Evolutionary conservation across 306 rosid genomes (phyloP), one percentile per base, ranked within the genome.

Genomic region (Urtica urens): DNA sequence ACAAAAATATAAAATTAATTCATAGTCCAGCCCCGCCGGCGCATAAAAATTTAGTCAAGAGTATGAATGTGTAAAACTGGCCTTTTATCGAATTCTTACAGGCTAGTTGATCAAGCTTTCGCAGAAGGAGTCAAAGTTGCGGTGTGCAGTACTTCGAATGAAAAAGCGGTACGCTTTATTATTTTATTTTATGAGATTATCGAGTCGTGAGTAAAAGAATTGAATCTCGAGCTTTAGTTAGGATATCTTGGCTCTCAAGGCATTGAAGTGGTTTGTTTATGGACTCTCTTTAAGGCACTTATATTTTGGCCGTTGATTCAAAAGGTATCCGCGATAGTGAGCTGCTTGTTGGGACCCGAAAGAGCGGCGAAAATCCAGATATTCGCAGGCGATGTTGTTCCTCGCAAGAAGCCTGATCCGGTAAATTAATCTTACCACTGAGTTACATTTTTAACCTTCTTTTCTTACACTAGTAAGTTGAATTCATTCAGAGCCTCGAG

Each of bases 331-430:
- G 95, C 99, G 31, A 90, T 90, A 72, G 99, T 90, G 55, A 74
- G 90, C 20, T 79, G 50, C 78, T 73, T 90, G 66, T 67, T 90
- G 52, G 95, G 99, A 62, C 85, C 94, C 24, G 73, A 77, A 65
- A 70, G 92, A 50, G 99, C 99, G 31, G 92, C 77, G 68, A 77
- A 90, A 53, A 90, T 90, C 59, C 34, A 78, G 72, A 90, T 90
- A 64, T 90, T 90, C 51, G 99, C 99, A 1, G 99, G 99, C 66
- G 99, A 90, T 43, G 99, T 84, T 41, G 99, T 90, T 72, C 95
- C 95, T 23, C 85, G 81, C 33, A 90, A 90, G 78, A 85, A 90
- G 87, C 99, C 99, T 58, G 99, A 90, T 71, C 99, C 99, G 2
- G 95, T 90, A 77, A 70, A 64, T 23, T 35, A 14, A 7, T 13